phyloP scores from a whole-genome alignment of 2,329 filamentous ascomycete genomes.

The Fusarium sulawesiense region DNA sequence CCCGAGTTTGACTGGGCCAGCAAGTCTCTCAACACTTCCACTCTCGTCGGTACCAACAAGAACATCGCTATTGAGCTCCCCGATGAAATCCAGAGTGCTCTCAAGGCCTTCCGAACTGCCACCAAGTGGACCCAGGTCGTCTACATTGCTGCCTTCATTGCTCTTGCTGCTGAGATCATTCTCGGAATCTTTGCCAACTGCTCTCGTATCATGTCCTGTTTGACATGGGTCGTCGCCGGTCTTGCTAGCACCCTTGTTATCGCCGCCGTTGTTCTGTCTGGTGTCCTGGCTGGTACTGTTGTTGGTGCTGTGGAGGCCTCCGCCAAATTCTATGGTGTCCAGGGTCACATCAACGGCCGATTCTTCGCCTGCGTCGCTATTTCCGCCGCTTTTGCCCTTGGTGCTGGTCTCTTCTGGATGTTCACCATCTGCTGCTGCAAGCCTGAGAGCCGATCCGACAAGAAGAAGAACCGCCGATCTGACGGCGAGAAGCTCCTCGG shows the following conservation, averaged over 20 bases:
- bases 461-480: conserved; percentile 50
- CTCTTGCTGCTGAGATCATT: conserved; percentile 77
- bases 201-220: conserved; percentile 82
- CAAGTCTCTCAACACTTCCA: conserved; percentile 74
- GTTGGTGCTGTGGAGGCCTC: conserved; percentile 64
- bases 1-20: conserved; percentile 81
- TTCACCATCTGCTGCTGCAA: conserved; percentile 86
- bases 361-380: conserved; percentile 84
- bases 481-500: conserved; percentile 65
- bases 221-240: conserved; percentile 80
- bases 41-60: conserved; percentile 58
- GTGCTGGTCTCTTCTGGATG: conserved; percentile 87
- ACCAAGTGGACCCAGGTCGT: conserved; percentile 85
- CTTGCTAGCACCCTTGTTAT: conserved; percentile 67
- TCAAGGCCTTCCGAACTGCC: conserved; percentile 79
- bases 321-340: conserved; percentile 77
- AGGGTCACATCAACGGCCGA: conserved; percentile 71
- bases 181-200: conserved; percentile 86
- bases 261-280: conserved; percentile 77
- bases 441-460: conserved; percentile 51
- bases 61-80: conserved; percentile 73
- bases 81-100: conserved; percentile 70
- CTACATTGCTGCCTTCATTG: conserved; percentile 78
- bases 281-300: conserved; percentile 77
- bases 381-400: conserved; percentile 79